phyloP scores from a whole-genome alignment of 2,329 filamentous ascomycete species.

The Fusarium guadeloupense region DNA sequence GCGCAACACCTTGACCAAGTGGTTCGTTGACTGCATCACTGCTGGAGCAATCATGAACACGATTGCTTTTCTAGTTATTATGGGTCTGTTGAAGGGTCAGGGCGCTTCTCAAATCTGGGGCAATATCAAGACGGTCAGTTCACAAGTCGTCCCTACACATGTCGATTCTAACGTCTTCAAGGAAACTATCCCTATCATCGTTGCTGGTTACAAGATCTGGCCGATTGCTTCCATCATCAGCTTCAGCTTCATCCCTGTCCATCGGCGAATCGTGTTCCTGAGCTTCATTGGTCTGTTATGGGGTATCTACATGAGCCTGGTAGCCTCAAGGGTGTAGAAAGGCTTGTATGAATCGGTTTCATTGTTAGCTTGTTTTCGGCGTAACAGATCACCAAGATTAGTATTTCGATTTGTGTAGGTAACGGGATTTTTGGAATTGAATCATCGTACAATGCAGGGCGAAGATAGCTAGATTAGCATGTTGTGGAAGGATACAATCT shows the following conservation, averaged over 20 bases:
- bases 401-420: not conserved
- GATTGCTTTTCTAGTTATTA: slow-evolving; percentile 57
- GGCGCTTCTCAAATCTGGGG: slow-evolving; percentile 46
- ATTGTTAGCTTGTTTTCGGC: not conserved
- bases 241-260: slow-evolving; percentile 60
- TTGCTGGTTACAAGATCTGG: slow-evolving; percentile 63
- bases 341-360: not conserved
- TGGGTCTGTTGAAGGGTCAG: slow-evolving; percentile 58
- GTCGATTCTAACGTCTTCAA: slow-evolving; percentile 19
- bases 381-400: not conserved
- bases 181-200: slow-evolving; percentile 59
- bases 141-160: accelerated
- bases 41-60: slow-evolving; percentile 58
- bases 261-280: slow-evolving; percentile 59
- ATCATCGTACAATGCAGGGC: no score
- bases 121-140: slow-evolving; percentile 51
- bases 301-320: slow-evolving; percentile 62
- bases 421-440: not conserved
- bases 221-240: slow-evolving; percentile 61
- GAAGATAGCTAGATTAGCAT: no score
- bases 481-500: no score
- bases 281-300: slow-evolving; percentile 59
- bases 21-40: slow-evolving; percentile 62
- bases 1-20: slow-evolving; percentile 57
- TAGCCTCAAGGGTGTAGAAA: slow-evolving; percentile 53